These are phyloP conservation scores for Vitis hybrid DNA, from an alignment of 177 flowering plant species.

Conservation along the genomic window DNA sequence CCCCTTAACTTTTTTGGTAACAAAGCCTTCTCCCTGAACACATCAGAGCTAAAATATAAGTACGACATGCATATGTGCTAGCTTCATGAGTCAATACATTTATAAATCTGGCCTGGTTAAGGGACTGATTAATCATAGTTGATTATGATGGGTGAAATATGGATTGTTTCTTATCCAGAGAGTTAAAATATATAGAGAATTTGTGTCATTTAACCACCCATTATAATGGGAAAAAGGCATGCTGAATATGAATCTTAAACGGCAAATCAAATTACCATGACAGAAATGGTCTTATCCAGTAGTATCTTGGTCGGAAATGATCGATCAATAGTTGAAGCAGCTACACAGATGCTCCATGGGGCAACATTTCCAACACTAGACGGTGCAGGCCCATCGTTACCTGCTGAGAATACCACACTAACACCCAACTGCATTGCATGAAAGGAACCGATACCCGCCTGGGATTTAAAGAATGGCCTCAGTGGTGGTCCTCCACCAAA, in stretches of 20 bases:
- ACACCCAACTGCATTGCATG: conserved; percentile 63
- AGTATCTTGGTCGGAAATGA: conserved; percentile 47
- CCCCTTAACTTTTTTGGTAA: conserved; percentile 24
- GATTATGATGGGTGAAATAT: neutral
- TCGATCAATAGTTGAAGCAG: conserved; percentile 65
- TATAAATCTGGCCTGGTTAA: too few relatives aligned
- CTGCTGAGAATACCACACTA: conserved; percentile 66
- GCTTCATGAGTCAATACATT: too few relatives aligned
- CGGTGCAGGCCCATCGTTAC: conserved; percentile 63
- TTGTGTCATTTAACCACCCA: too few relatives aligned
- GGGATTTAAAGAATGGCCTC: conserved; percentile 37
- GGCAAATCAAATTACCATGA: conserved; percentile 35
- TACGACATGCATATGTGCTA: too few relatives aligned
- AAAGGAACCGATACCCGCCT: conserved; percentile 59
- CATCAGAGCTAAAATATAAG: too few relatives aligned
- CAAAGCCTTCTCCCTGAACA: conserved; percentile 56
- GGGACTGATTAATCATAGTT: too few relatives aligned
- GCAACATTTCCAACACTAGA: conserved; percentile 56
- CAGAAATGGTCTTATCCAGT: conserved; percentile 25
- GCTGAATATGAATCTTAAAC: neutral
- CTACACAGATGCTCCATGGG: conserved; percentile 69
- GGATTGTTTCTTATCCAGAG: too few relatives aligned
- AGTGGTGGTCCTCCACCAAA: conserved; percentile 44
- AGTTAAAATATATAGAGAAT: too few relatives aligned
- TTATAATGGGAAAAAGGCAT: neutral